These are phyloP conservation scores for Selenicereus undatus DNA, from an alignment of 148 eudicot species.

Conservation along the genomic window DNA sequence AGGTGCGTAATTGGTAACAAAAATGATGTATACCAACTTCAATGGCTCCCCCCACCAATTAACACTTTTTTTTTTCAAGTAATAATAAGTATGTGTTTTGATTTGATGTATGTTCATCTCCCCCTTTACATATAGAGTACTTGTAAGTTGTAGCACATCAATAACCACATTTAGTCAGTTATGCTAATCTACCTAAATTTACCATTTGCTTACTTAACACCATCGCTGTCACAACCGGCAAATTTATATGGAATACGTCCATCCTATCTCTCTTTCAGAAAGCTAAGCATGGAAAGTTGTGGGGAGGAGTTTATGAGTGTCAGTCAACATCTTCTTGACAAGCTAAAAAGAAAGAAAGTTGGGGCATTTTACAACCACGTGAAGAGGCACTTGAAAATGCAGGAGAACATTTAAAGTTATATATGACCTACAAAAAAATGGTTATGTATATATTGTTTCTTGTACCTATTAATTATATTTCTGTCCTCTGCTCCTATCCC, in stretches of 20 bases:
- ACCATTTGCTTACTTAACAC: neutral
- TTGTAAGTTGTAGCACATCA: neutral
- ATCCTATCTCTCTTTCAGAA: too few species aligned
- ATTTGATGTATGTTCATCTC: too few species aligned
- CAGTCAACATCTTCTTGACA: slow-evolving; percentile 12
- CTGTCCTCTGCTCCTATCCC: too few species aligned
- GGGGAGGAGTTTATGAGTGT: slow-evolving; percentile 15
- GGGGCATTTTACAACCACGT: slow-evolving; percentile 29
- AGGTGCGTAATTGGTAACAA: too few species aligned
- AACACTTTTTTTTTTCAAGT: too few species aligned
- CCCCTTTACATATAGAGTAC: too few species aligned
- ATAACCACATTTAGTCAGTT: neutral
- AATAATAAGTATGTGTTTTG: too few species aligned
- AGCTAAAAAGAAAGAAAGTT: neutral
- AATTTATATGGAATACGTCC: neutral
- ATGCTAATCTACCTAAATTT: too few species aligned
- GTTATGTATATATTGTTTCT: neutral
- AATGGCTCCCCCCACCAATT: too few species aligned
- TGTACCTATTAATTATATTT: neutral
- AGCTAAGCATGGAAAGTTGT: slow-evolving; percentile 30
- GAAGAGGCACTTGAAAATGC: slow-evolving; percentile 24
- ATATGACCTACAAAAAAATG: slow-evolving; percentile 4
- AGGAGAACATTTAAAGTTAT: too few species aligned
- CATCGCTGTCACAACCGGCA: neutral
- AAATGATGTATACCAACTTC: too few species aligned